Evolutionary conservation across 1,139 yeast genomes (phyloP).

Genomic region (Pichia sp.): DNA sequence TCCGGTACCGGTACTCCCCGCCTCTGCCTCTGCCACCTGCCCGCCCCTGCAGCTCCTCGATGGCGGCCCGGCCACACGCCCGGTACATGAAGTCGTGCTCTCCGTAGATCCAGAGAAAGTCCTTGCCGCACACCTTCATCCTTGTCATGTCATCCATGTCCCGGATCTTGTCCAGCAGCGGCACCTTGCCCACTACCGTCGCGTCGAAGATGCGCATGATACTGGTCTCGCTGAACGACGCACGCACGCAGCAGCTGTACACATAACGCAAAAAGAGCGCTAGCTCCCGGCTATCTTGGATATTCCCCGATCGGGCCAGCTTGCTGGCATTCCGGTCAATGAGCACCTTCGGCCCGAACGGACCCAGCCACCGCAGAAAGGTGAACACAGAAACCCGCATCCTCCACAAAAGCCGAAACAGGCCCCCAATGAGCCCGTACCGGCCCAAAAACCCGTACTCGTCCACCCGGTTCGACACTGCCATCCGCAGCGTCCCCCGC

Average conservation of each 20-base stretch:
- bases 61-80: conserved; percentile 61
- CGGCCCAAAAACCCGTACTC: conserved; percentile 41
- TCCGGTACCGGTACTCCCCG: background rate
- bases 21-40: conserved; percentile 18
- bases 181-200: conserved; percentile 66
- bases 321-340: conserved; percentile 42
- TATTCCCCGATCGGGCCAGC: conserved; percentile 42
- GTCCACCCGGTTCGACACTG: conserved; percentile 26
- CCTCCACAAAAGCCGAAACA: conserved; percentile 40
- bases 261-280: conserved; percentile 39
- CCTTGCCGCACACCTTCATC: conserved; percentile 44
- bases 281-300: conserved; percentile 41
- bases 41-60: conserved; percentile 32
- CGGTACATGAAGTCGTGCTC: conserved; percentile 84
- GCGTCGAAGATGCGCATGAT: conserved; percentile 51
- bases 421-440: conserved; percentile 39
- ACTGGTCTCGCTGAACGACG: conserved; percentile 48
- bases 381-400: conserved; percentile 43
- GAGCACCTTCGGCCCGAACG: conserved; percentile 45
- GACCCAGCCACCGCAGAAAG: conserved; percentile 44
- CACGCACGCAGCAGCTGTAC: conserved; percentile 40
- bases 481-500: conserved; percentile 14
- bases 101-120: conserved; percentile 64
- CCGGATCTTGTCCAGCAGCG: conserved; percentile 61
- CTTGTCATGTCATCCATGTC: too few species aligned